Conservation (phyloP, 306 rosid genomes). For the Citrullus amarus region DNA sequence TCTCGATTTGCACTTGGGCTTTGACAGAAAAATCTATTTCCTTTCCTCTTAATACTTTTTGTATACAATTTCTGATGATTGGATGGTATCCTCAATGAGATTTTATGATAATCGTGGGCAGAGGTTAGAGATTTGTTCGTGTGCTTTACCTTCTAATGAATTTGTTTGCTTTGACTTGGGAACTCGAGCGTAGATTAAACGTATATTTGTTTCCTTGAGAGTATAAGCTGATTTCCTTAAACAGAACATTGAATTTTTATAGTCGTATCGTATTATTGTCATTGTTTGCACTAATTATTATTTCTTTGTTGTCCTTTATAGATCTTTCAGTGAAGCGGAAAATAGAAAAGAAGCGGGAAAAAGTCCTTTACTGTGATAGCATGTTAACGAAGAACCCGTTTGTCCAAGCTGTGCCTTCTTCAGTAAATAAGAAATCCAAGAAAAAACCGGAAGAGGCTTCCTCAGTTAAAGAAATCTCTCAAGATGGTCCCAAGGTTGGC, state of each 20-base stretch:
- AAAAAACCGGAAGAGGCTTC: slow-evolving; percentile 26
- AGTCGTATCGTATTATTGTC: not conserved
- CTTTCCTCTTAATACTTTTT: not conserved
- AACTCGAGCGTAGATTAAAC: slow-evolving; percentile 9
- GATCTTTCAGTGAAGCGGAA: slow-evolving; percentile 77
- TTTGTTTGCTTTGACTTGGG: slow-evolving; percentile 7
- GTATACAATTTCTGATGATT: slow-evolving; percentile 15
- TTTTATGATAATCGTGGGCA: slow-evolving; percentile 5
- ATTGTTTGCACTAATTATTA: not conserved
- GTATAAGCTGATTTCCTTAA: not conserved
- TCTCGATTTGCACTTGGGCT: not conserved
- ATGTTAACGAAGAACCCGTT: slow-evolving; percentile 63
- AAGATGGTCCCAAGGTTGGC: slow-evolving; percentile 38
- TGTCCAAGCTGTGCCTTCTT: slow-evolving; percentile 63
- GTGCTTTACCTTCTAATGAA: not conserved
- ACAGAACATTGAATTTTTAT: not conserved
- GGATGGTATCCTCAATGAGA: slow-evolving; percentile 7
- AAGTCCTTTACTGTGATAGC: slow-evolving; percentile 57
- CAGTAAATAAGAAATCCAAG: slow-evolving; percentile 46
- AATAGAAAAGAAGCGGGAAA: slow-evolving; percentile 80
- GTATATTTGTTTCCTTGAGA: not conserved
- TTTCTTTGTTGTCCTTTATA: slow-evolving; percentile 11
- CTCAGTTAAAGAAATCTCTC: slow-evolving; percentile 15
- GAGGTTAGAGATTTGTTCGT: slow-evolving; percentile 6
- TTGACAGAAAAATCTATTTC: not conserved